Conservation (phyloP, 441 rosid species). For the Populus tomentosa region DNA sequence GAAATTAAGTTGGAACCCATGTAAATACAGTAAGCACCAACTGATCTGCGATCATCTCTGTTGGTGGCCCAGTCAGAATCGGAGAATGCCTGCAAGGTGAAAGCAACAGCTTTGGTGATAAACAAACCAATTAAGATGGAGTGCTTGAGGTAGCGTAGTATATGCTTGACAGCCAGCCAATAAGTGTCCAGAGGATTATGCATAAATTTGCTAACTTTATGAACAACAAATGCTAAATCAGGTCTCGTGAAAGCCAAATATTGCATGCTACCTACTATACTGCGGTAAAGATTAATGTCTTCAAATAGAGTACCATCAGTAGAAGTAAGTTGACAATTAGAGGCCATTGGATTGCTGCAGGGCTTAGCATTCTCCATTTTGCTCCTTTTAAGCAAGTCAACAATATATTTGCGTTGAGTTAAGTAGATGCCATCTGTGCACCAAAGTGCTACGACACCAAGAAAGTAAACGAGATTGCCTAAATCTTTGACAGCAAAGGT, state of each 20-base stretch:
- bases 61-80: not conserved
- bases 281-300: not conserved
- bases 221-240: not conserved
- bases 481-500: not conserved
- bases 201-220: not conserved
- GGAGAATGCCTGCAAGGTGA: not conserved
- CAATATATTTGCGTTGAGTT: not conserved
- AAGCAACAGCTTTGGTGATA: not conserved
- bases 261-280: not conserved
- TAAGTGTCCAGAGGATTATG: not conserved
- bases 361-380: not conserved
- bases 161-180: not conserved
- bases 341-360: not conserved
- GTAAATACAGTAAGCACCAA: not conserved
- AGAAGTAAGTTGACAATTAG: not conserved
- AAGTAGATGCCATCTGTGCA: not conserved
- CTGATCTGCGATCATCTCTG: not conserved
- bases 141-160: not conserved
- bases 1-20: not conserved
- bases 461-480: fast-evolving
- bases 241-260: not conserved
- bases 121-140: no score
- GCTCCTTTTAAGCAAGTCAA: not conserved
- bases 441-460: not conserved
- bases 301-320: not conserved